These are phyloP conservation scores for Fusarium hostae DNA, from an alignment of 2,329 filamentous ascomycete species.

Conservation along the genomic window DNA sequence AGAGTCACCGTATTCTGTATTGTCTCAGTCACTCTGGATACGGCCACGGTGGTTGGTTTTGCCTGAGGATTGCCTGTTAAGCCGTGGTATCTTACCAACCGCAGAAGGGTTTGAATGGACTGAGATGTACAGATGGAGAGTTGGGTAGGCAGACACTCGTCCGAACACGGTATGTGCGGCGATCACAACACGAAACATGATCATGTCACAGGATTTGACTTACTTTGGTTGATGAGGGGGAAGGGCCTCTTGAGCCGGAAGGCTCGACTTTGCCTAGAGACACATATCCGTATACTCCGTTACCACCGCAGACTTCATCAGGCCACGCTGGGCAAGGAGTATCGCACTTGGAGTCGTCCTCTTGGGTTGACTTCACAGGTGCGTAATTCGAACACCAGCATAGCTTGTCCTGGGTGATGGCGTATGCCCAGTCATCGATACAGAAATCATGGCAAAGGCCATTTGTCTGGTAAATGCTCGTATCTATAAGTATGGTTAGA, in stretches of 20 bases:
- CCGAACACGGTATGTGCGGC: slow-evolving; percentile 31
- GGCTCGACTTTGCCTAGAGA: slow-evolving; percentile 59
- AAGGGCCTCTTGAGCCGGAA: slow-evolving; percentile 63
- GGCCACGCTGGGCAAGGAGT: slow-evolving; percentile 75
- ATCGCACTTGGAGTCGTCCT: slow-evolving; percentile 62
- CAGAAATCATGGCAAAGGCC: slow-evolving; percentile 75
- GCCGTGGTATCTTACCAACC: slow-evolving; percentile 43
- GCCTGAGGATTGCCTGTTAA: slow-evolving; percentile 47
- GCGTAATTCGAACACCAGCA: slow-evolving; percentile 83
- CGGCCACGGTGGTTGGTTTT: slow-evolving; percentile 42
- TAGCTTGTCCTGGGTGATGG: slow-evolving; percentile 70
- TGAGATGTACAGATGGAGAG: slow-evolving; percentile 21
- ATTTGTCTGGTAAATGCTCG: slow-evolving; percentile 72
- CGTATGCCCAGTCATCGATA: slow-evolving; percentile 68
- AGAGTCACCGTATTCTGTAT: slow-evolving; percentile 49
- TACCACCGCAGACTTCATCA: slow-evolving; percentile 72
- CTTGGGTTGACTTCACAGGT: slow-evolving; percentile 59
- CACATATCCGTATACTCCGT: slow-evolving; percentile 74
- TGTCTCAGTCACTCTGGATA: slow-evolving; percentile 51
- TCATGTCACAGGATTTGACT: slow-evolving; percentile 38
- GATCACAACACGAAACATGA: slow-evolving; percentile 34
- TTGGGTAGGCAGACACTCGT: slow-evolving; percentile 38
- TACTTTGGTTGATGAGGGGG: slow-evolving; percentile 44
- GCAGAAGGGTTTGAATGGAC: slow-evolving; percentile 14
- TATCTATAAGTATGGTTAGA: slow-evolving; percentile 52